Percentiles rank a stretch among this genome's conserved stretches.
phyloP scores from a whole-genome alignment of 192 early-diverging fungal genomes.

The Coemansia sp. region DNA sequence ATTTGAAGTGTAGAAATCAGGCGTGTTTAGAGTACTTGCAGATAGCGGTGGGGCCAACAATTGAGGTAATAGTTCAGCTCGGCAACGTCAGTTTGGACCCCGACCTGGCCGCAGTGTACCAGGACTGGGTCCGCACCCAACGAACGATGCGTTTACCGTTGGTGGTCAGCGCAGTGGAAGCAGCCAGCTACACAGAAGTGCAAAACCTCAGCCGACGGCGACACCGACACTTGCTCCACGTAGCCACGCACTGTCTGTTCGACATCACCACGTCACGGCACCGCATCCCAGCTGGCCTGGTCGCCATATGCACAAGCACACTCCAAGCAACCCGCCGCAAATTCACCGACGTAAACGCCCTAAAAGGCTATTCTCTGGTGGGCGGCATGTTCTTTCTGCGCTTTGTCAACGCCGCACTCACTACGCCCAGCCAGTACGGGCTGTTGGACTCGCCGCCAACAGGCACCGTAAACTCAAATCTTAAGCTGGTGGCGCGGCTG shows the following conservation, averaged over 20 bases:
- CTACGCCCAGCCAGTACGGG: conserved; percentile 42
- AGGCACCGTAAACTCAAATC: conserved; percentile 30
- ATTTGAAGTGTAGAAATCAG: conserved; percentile 10
- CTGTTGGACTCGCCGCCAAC: conserved; percentile 19
- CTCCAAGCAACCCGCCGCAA: conserved; percentile 23
- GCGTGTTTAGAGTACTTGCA: conserved; percentile 37
- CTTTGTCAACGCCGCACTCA: conserved; percentile 44
- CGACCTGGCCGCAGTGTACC: conserved; percentile 37
- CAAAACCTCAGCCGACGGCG: conserved; percentile 51
- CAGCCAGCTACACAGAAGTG: conserved; percentile 48
- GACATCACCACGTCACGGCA: conserved; percentile 33
- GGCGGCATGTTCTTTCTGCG: conserved; percentile 52
- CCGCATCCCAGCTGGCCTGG: conserved; percentile 30
- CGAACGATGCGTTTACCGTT: conserved; percentile 13
- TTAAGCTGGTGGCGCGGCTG: conserved; percentile 42
- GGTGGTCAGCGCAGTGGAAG: conserved; percentile 35
- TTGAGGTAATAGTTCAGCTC: conserved; percentile 31
- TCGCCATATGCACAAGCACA: conserved; percentile 39
- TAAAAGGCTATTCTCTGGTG: conserved; percentile 39
- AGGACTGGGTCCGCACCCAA: conserved; percentile 45
- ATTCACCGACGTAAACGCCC: conserved; percentile 27
- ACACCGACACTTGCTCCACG: conserved; percentile 31
- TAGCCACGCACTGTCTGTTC: conserved; percentile 39
- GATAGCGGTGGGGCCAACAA: conserved; percentile 37
- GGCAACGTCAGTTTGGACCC: conserved; percentile 40